Conservation (phyloP, 441 rosid genomes). For the Euphorbia corollata region DNA sequence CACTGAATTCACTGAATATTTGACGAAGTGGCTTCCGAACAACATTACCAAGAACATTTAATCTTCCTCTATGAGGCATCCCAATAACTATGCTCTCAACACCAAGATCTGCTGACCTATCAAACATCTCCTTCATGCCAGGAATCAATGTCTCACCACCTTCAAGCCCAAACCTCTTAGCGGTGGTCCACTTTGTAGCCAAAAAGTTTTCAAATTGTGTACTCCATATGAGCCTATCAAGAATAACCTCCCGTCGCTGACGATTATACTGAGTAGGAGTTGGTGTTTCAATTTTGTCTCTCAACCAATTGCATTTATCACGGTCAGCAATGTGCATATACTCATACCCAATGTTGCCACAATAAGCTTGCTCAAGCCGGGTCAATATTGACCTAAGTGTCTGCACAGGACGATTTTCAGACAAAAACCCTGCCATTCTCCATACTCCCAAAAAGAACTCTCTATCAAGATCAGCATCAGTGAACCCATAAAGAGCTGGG, state of each 20-base stretch:
- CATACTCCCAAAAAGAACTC: constrained; percentile 94
- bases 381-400: constrained; percentile 81
- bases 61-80: constrained; percentile 95
- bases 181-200: constrained; percentile 93
- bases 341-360: constrained; percentile 90
- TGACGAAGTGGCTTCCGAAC: constrained; percentile 89
- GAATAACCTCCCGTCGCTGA: constrained; percentile 84
- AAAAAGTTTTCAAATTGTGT: constrained; percentile 90
- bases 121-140: constrained; percentile 99
- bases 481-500: constrained; percentile 68
- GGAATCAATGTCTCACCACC: constrained; percentile 95
- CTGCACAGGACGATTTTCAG: constrained; percentile 93
- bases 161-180: constrained; percentile 97
- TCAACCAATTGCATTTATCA: constrained; percentile 84
- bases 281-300: constrained; percentile 94
- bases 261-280: constrained; percentile 71
- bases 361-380: constrained; percentile 91
- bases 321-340: constrained; percentile 95
- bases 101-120: constrained; percentile 86
- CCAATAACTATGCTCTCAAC: constrained; percentile 96
- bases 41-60: constrained; percentile 91
- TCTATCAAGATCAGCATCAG: constrained; percentile 92
- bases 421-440: constrained; percentile 90
- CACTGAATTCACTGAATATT: constrained; percentile 87
- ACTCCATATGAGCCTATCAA: constrained; percentile 88